Evolutionary conservation across 2,329 filamentous ascomycete species (phyloP).

Genomic region (Pestalotiopsis sp.): DNA sequence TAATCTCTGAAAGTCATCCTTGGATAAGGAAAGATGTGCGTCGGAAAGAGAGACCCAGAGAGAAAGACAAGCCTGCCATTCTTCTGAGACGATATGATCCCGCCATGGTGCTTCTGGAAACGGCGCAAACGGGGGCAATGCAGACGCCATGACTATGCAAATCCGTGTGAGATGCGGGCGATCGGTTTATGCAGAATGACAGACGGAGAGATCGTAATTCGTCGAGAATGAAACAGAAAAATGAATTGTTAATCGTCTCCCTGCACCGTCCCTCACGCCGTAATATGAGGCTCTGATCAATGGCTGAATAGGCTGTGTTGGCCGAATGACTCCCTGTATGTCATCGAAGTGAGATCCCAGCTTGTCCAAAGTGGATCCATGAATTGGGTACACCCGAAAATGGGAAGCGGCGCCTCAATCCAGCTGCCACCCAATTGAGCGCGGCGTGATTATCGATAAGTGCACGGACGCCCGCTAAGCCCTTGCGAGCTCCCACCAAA

Average conservation of each 20-base stretch:
- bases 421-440: background rate
- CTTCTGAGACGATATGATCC: constrained; percentile 63
- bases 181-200: background rate
- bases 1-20: constrained; percentile 53
- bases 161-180: background rate
- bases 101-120: constrained; percentile 73
- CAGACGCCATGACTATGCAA: constrained; percentile 34
- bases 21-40: constrained; percentile 62
- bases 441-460: background rate
- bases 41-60: constrained; percentile 73
- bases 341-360: constrained; percentile 4
- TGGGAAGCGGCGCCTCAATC: background rate
- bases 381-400: background rate
- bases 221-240: background rate
- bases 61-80: constrained; percentile 78
- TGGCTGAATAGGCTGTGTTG: background rate
- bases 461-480: background rate
- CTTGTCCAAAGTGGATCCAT: background rate
- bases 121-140: constrained; percentile 72
- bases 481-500: background rate
- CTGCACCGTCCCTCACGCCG: background rate
- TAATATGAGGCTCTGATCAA: background rate
- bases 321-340: constrained; percentile 14
- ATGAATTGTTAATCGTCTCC: background rate
- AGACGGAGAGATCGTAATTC: background rate